These are phyloP conservation scores for Talaromyces pinophilus DNA, from an alignment of 2,329 filamentous ascomycete genomes.

Conservation along the genomic window DNA sequence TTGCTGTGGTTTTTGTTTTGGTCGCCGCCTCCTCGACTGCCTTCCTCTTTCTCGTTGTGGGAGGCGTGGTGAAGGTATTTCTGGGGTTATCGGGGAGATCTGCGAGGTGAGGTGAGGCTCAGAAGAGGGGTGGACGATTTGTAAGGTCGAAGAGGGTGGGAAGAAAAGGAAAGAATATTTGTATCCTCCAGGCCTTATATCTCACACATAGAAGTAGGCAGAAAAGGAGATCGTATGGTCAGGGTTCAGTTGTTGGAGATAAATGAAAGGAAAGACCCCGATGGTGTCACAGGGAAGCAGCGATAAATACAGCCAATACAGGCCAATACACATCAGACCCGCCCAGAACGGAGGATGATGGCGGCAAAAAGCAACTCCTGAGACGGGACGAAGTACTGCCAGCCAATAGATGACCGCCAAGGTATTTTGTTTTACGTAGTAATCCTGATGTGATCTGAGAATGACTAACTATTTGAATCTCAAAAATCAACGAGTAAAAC, in stretches of 20 bases:
- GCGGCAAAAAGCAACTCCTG: constrained; percentile 2
- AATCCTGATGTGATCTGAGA: background rate
- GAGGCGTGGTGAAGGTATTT: constrained; percentile 53
- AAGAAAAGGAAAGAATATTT: background rate
- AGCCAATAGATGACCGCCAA: background rate
- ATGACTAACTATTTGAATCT: background rate
- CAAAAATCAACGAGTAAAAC: background rate
- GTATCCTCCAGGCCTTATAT: background rate
- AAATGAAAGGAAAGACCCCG: background rate
- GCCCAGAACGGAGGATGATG: background rate
- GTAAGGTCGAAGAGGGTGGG: background rate
- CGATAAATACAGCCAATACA: constrained; percentile 4
- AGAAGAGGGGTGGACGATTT: background rate
- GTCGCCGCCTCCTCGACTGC: constrained; percentile 49
- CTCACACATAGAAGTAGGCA: background rate
- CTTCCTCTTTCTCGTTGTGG: constrained; percentile 56
- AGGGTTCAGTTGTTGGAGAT: background rate
- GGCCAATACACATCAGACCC: constrained; percentile 2
- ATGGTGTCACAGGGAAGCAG: constrained; percentile 11
- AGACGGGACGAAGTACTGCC: background rate
- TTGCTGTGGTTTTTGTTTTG: background rate
- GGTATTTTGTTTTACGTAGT: background rate
- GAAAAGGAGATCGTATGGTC: background rate
- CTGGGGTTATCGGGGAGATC: constrained; percentile 9
- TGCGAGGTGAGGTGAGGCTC: constrained; percentile 7